Conservation (phyloP, 2,329 filamentous ascomycete genomes). For the Venturia asperata region DNA sequence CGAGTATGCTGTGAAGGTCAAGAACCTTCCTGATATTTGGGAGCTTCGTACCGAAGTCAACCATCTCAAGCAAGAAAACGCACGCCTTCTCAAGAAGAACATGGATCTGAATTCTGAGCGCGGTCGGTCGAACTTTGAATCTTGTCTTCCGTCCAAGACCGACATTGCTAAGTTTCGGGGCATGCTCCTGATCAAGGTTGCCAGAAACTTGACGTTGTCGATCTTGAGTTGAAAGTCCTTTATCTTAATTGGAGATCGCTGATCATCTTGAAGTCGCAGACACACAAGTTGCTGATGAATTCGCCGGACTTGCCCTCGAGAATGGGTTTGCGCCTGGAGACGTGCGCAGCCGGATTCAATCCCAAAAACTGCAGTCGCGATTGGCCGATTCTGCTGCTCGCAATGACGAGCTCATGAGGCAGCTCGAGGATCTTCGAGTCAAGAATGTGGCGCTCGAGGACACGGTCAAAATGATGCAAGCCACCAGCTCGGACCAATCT, state of each 20-base stretch:
- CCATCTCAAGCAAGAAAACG: neutral
- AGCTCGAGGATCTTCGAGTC: neutral
- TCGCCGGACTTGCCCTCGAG: neutral
- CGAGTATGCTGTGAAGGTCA: neutral
- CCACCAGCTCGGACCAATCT: neutral
- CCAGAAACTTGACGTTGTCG: neutral
- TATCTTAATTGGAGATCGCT: neutral
- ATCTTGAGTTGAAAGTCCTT: neutral
- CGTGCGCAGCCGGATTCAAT: neutral
- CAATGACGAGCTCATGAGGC: neutral
- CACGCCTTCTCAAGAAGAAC: neutral
- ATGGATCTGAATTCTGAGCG: neutral
- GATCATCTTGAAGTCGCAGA: neutral
- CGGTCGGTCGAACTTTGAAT: neutral
- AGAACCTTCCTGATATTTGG: neutral
- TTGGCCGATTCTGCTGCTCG: neutral
- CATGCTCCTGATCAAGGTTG: neutral
- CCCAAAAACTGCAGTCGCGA: neutral
- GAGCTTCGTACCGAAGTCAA: neutral
- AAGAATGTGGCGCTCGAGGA: neutral
- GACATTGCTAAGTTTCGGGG: neutral
- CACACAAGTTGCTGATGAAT: neutral
- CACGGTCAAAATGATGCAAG: neutral
- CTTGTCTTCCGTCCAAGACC: neutral
- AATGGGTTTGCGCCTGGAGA: neutral